Evolutionary conservation across 257 asterid species (phyloP).

Genomic region (Solanum appendiculatum): DNA sequence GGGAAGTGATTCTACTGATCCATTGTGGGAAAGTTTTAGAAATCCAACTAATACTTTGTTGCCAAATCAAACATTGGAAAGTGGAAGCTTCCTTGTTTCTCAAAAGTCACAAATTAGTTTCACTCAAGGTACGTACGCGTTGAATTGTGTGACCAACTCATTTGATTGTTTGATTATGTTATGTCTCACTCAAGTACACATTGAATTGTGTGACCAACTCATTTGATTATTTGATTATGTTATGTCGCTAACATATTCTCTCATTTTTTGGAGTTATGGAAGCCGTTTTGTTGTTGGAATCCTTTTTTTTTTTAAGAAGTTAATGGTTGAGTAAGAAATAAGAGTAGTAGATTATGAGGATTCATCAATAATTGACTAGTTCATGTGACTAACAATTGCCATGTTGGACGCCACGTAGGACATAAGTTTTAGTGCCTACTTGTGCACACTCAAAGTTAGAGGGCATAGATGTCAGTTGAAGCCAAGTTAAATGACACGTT

Average conservation of each 20-base stretch:
- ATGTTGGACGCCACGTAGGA: too few relatives aligned
- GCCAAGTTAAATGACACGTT: too few relatives aligned
- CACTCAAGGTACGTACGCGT: background rate
- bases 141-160: background rate
- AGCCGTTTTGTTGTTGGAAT: too few relatives aligned
- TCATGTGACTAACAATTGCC: too few relatives aligned
- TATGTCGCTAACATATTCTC: background rate
- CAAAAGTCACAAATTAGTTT: constrained; percentile 13
- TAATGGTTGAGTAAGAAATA: too few relatives aligned
- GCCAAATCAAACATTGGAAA: constrained; percentile 14
- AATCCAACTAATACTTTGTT: constrained; percentile 22
- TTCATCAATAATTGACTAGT: too few relatives aligned
- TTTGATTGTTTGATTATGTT: background rate
- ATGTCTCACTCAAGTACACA: background rate
- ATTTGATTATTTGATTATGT: background rate
- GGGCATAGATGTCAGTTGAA: too few relatives aligned
- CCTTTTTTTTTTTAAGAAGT: too few relatives aligned
- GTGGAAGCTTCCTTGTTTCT: constrained; percentile 4
- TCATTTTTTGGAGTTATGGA: too few relatives aligned
- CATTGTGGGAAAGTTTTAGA: constrained; percentile 43
- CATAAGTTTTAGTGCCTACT: too few relatives aligned
- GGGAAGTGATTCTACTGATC: background rate
- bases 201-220: background rate
- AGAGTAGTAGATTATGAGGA: too few relatives aligned
- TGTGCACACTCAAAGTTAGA: too few relatives aligned